Conservation (phyloP, 768 basidiomycete genomes). For the Brasilioporus rufonigricans region DNA sequence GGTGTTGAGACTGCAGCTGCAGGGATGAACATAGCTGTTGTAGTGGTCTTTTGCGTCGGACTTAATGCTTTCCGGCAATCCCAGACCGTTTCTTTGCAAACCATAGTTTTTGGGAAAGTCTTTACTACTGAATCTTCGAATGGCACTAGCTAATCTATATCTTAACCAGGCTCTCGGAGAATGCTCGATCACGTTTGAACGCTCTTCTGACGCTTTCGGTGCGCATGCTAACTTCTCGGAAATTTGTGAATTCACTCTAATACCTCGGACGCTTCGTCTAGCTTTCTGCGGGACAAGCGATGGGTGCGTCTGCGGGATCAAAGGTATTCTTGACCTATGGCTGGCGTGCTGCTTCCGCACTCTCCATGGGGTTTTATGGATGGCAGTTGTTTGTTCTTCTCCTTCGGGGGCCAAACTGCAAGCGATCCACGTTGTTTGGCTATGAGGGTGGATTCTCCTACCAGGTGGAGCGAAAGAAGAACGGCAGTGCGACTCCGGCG, state of each 20-base stretch:
- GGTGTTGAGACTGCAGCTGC: constrained; percentile 37
- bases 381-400: constrained; percentile 35
- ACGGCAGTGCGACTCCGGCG: background rate
- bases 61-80: constrained; percentile 38
- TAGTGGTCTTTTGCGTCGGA: constrained; percentile 38
- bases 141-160: background rate
- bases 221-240: background rate
- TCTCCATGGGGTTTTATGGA: constrained; percentile 36
- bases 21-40: constrained; percentile 35
- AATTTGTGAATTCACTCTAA: background rate
- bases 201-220: constrained; percentile 29
- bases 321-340: constrained; percentile 38
- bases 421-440: constrained; percentile 51
- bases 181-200: constrained; percentile 27
- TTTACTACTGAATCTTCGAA: background rate
- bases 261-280: background rate
- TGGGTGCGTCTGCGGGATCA: constrained; percentile 42
- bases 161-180: constrained; percentile 23
- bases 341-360: constrained; percentile 33
- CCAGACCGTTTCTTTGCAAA: constrained; percentile 35
- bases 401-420: constrained; percentile 37
- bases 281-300: constrained; percentile 38
- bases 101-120: constrained; percentile 21
- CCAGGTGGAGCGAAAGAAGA: constrained; percentile 1
- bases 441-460: constrained; percentile 52